Conservation (phyloP, 352 stramenopile species). For the Thalassiosira exigua region DNA sequence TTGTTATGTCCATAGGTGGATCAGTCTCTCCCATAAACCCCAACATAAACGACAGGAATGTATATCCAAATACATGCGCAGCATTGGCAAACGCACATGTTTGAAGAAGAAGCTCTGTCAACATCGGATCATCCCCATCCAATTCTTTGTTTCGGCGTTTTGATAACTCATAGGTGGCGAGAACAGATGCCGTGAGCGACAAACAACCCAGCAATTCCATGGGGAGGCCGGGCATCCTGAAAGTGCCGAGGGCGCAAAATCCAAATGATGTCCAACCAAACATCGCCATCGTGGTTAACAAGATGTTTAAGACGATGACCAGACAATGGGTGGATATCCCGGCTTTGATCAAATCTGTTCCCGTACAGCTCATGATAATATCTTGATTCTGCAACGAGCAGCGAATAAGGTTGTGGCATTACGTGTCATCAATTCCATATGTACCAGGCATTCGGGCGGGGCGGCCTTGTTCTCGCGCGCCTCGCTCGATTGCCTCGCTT, state of each 20-base stretch:
- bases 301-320: neutral
- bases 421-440: too few relatives aligned
- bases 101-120: neutral
- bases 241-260: conserved; percentile 7
- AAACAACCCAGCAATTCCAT: conserved; percentile 4
- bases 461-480: too few relatives aligned
- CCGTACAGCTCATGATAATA: too few relatives aligned
- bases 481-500: too few relatives aligned
- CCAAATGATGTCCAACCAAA: conserved; percentile 2
- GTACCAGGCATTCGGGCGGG: too few relatives aligned
- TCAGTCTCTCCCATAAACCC: neutral
- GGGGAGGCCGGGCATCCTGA: too few relatives aligned
- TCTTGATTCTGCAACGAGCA: too few relatives aligned
- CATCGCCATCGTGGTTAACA: conserved; percentile 3
- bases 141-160: neutral
- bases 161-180: neutral
- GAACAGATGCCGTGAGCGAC: conserved; percentile 5
- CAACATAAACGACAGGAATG: too few relatives aligned
- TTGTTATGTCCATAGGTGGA: conserved; percentile 4
- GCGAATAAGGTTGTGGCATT: too few relatives aligned
- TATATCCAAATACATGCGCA: neutral
- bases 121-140: conserved; percentile 5
- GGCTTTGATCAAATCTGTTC: conserved; percentile 4
- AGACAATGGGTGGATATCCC: neutral
- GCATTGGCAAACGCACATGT: neutral